phyloP scores from a whole-genome alignment of 2,329 filamentous ascomycete species.

The Colletotrichum karsti region DNA sequence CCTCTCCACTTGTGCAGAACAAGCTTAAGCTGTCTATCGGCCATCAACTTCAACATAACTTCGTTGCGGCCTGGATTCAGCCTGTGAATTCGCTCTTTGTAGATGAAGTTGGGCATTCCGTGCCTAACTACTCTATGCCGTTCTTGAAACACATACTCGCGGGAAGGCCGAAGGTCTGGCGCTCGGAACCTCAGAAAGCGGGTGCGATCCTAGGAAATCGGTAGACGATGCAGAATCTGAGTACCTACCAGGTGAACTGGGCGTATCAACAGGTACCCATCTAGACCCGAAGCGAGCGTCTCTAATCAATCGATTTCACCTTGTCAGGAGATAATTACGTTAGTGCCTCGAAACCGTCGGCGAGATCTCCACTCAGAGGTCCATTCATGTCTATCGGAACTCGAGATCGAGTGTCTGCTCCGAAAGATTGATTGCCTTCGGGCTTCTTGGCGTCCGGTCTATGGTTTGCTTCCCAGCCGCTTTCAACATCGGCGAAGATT shows the following conservation, averaged over 20 bases:
- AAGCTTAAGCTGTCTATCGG: not conserved
- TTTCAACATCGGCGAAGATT: not conserved
- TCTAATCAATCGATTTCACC: not conserved
- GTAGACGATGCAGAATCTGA: not conserved
- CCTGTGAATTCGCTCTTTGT: too few relatives aligned
- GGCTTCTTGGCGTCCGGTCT: not conserved
- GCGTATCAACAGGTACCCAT: not conserved
- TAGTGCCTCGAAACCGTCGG: not conserved
- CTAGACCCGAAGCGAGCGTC: not conserved
- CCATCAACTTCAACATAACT: not conserved
- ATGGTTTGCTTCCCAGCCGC: not conserved
- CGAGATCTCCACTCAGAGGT: not conserved
- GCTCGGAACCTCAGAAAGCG: not conserved
- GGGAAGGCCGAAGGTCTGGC: too few relatives aligned
- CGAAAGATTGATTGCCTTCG: not conserved
- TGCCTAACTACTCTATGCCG: too few relatives aligned
- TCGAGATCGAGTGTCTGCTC: not conserved
- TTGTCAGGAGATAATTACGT: slow-evolving; percentile 1
- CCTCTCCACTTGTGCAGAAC: not conserved
- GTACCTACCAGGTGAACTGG: not conserved
- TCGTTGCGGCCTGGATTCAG: not conserved
- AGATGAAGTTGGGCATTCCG: too few relatives aligned
- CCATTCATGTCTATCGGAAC: slow-evolving; percentile 2
- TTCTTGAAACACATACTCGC: too few relatives aligned
- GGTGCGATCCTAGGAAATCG: not conserved